Base-by-base conservation (phyloP, 192 early-diverging fungal species). In the Backusella circina region DNA sequence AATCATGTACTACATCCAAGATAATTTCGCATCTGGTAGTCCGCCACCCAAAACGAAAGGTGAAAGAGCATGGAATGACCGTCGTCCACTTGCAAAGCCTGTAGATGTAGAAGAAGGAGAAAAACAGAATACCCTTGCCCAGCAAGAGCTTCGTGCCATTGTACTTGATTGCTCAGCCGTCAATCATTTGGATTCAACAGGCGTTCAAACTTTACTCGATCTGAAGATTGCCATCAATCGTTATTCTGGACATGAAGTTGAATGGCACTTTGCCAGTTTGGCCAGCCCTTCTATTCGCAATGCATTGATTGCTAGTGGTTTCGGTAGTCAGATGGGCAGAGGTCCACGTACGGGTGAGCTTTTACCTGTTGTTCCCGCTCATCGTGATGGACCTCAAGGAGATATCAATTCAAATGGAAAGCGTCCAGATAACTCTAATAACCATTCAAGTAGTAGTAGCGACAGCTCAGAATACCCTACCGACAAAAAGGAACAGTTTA, bases 241-340 rank as follows among this genome's bases (percentile, higher is more conserved):
- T 15, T 79, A 75, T 66, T 33, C 78, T 18, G 72, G 67, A 18
- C 66, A 39, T 30, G 36, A 31, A 37, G 78, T 79, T 23, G 51
- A 67, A 51, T 79, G 78, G 78, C 78, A 79, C 64, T 79, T 79
- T 61, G 51, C 67, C 18, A 70, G 72, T 15, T 36, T 79, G 21
- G 32, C 26, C 26, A 38, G 31, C 54, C 38, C 61, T 18, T 7
- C 39, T 18, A 69, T 79, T 18, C 71, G 72, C 36, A 57, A 54
- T 15, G 66, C 67, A n/a, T 61, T 79, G 15, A 64, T 74, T 26
- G 37, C 35, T 15, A 39, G 41, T 23, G 78, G 78, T 37, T 79
- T 79, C 70, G 78, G 78, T 44, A 51, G 28, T 3, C 65, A 76
- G 21, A 67, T n/a, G 15, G 65, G 64, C 23, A 36, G 28, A 72